Percentiles rank a stretch among this genome's conserved stretches.
These are phyloP conservation scores for Apiospora saccharicola DNA, from an alignment of 2,329 filamentous ascomycete species.

Conservation along the genomic window DNA sequence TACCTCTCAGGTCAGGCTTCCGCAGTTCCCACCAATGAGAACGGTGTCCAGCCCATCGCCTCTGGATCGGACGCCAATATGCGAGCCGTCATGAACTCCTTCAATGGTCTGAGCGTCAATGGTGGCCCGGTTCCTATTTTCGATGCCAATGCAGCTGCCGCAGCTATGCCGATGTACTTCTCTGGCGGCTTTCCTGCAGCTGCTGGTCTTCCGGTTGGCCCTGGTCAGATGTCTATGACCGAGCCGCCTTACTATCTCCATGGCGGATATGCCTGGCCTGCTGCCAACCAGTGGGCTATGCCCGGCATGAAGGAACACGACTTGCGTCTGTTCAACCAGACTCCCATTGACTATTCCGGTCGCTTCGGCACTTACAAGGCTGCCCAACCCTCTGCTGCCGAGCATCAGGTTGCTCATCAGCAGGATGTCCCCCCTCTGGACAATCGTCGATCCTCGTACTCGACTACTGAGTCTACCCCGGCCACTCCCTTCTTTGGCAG, in stretches of 20 bases:
- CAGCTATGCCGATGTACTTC: slow-evolving; percentile 37
- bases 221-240: slow-evolving; percentile 12
- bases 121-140: slow-evolving; percentile 38
- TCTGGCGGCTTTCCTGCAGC: background rate
- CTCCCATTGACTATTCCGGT: slow-evolving; percentile 28
- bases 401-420: slow-evolving; percentile 55
- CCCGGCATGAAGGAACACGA: slow-evolving; percentile 4
- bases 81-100: slow-evolving; percentile 39
- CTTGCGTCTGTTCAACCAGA: slow-evolving; percentile 15
- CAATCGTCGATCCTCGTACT: slow-evolving; percentile 72
- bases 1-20: slow-evolving; percentile 36
- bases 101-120: slow-evolving; percentile 46
- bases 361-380: slow-evolving; percentile 43
- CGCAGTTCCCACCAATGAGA: slow-evolving; percentile 34
- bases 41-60: slow-evolving; percentile 32
- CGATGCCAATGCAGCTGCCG: slow-evolving; percentile 42
- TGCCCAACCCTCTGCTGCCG: slow-evolving; percentile 59
- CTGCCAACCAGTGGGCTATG: slow-evolving; percentile 17
- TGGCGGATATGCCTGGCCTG: slow-evolving; percentile 14
- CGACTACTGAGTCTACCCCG: slow-evolving; percentile 71
- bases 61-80: slow-evolving; percentile 36
- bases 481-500: slow-evolving; percentile 71
- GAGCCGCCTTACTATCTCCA: slow-evolving; percentile 22
- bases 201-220: slow-evolving; percentile 17
- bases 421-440: slow-evolving; percentile 68